phyloP scores from a whole-genome alignment of 768 basidiomycete genomes.

The Mycena latifolia region DNA sequence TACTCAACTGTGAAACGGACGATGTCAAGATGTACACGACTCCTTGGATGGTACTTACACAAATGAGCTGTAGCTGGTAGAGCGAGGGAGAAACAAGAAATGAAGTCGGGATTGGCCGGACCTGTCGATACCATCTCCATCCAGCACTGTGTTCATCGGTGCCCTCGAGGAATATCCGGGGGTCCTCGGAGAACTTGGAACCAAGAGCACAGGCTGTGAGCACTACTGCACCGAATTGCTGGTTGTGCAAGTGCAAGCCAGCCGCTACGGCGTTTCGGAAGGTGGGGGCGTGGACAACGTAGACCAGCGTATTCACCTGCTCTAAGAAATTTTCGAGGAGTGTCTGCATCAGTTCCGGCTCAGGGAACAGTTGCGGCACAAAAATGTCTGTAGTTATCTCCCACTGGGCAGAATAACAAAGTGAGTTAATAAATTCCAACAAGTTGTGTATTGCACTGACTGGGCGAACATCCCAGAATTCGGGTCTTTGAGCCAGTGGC shows the following conservation, averaged over 20 bases:
- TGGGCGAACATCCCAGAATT: constrained; percentile 41
- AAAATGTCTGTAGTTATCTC: constrained; percentile 25
- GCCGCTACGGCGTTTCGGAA: constrained; percentile 53
- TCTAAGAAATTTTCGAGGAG: constrained; percentile 61
- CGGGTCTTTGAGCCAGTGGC: constrained; percentile 27
- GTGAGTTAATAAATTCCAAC: background rate
- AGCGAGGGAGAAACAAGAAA: constrained; percentile 44
- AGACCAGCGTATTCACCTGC: constrained; percentile 45
- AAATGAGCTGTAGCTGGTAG: constrained; percentile 53
- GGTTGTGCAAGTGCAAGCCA: constrained; percentile 52
- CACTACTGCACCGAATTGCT: constrained; percentile 55
- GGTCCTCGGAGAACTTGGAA: constrained; percentile 57
- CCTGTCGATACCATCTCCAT: constrained; percentile 59
- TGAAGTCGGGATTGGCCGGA: constrained; percentile 48
- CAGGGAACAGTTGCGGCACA: constrained; percentile 30
- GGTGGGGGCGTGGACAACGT: constrained; percentile 42
- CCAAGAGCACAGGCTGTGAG: constrained; percentile 65
- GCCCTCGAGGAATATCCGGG: constrained; percentile 47
- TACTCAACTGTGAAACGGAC: constrained; percentile 48
- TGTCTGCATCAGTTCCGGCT: constrained; percentile 39
- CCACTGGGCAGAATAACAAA: constrained; percentile 13
- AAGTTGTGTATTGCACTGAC: constrained; percentile 34
- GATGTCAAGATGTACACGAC: constrained; percentile 38
- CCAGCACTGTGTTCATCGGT: constrained; percentile 53
- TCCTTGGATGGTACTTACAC: constrained; percentile 42